phyloP scores from a whole-genome alignment of 345 rosid species.

The Firmiana major region DNA sequence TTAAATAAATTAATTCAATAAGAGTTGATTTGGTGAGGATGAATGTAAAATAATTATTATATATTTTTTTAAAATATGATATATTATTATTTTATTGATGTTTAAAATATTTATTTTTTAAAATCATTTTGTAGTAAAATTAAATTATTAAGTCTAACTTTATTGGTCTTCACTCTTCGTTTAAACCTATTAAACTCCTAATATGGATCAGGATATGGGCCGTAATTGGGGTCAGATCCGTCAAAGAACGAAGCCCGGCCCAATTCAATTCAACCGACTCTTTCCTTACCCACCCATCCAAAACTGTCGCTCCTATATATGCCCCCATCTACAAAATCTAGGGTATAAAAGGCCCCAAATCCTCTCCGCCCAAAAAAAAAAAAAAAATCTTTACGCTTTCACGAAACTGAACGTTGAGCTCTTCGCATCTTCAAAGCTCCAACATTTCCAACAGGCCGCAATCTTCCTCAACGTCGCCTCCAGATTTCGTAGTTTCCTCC shows the following conservation, averaged over 20 bases:
- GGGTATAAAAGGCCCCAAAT: constrained; percentile 76
- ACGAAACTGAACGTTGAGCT: constrained; percentile 28
- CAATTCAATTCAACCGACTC: neutral
- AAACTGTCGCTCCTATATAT: constrained; percentile 57
- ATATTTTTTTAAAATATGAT: too few species aligned
- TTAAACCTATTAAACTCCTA: too few species aligned
- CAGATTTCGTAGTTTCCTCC: constrained; percentile 25
- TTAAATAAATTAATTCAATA: too few species aligned
- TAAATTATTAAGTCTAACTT: too few species aligned
- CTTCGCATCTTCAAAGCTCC: constrained; percentile 4
- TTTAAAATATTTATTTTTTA: too few species aligned
- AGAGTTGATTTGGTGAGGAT: too few species aligned
- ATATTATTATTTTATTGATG: too few species aligned
- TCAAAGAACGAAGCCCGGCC: neutral
- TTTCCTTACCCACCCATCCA: neutral
- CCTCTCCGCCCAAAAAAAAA: constrained; percentile 50
- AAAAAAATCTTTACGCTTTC: neutral
- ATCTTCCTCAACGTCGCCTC: constrained; percentile 25
- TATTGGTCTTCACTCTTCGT: too few species aligned
- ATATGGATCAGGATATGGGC: neutral
- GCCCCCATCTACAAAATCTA: constrained; percentile 62
- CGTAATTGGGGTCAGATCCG: neutral
- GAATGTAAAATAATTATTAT: too few species aligned
- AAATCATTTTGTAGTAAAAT: too few species aligned
- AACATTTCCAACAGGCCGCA: constrained; percentile 2